A percentile compares a stretch with the other conserved stretches of the same genome.
Conservation (phyloP, 495 filamentous ascomycete genomes). For the Immersiella caudata region DNA sequence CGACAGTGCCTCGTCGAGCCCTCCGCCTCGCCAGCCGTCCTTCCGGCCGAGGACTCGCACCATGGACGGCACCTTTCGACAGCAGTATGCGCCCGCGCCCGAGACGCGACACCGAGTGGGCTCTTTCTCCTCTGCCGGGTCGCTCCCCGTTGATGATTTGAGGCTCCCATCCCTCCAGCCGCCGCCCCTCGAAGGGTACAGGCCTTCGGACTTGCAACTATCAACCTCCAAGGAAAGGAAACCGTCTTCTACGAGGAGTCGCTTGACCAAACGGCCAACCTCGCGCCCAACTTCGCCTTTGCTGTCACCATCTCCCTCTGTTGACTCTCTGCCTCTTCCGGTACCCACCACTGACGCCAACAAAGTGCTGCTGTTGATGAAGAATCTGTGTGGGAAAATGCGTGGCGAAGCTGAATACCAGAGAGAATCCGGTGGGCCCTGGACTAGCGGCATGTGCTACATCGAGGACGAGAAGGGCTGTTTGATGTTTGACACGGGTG, state of each 20-base stretch:
- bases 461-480: conserved; percentile 69
- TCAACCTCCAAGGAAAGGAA: conserved; percentile 48
- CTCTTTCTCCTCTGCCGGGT: conserved; percentile 56
- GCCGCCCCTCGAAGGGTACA: conserved; percentile 44
- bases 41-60: conserved; percentile 56
- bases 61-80: conserved; percentile 54
- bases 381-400: conserved; percentile 68
- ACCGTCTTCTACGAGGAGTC: conserved; percentile 38
- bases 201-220: conserved; percentile 42
- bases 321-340: conserved; percentile 58
- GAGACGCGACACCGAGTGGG: conserved; percentile 55
- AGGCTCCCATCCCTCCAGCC: conserved; percentile 36
- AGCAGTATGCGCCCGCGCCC: conserved; percentile 39
- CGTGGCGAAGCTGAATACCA: conserved; percentile 69
- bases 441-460: conserved; percentile 64
- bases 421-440: conserved; percentile 54
- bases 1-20: conserved; percentile 45
- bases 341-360: conserved; percentile 64
- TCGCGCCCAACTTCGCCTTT: conserved; percentile 54
- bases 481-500: conserved; percentile 62
- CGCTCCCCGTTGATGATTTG: conserved; percentile 47
- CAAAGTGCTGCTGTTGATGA: conserved; percentile 69
- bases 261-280: conserved; percentile 52
- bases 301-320: conserved; percentile 48
- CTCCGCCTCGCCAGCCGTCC: conserved; percentile 38